These are phyloP conservation scores for Tricholoma hemisulphureum DNA, from an alignment of 768 basidiomycete genomes.

Conservation along the genomic window DNA sequence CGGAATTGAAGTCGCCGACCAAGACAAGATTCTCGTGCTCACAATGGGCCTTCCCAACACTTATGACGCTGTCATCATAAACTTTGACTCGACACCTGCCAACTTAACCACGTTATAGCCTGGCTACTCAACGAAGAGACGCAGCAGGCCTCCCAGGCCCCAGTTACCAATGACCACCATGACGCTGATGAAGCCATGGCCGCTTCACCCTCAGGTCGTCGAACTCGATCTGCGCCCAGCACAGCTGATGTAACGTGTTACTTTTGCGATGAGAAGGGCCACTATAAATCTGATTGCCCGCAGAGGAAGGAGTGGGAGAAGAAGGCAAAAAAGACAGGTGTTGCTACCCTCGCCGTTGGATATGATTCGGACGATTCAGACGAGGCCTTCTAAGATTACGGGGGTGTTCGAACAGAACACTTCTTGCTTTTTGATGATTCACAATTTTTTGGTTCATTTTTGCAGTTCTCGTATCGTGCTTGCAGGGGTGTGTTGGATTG, in stretches of 20 bases:
- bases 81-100: slow-evolving; percentile 27
- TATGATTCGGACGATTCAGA: neutral
- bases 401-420: neutral
- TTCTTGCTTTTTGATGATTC: too few species aligned
- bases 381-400: neutral
- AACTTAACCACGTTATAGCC: slow-evolving; percentile 24
- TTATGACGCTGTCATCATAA: slow-evolving; percentile 29
- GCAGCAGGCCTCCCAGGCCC: slow-evolving; percentile 7
- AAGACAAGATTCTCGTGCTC: slow-evolving; percentile 26
- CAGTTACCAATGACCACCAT: neutral
- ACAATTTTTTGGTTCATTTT: neutral
- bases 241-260: slow-evolving; percentile 23
- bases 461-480: neutral
- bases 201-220: neutral
- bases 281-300: slow-evolving; percentile 19
- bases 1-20: slow-evolving; percentile 18
- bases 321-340: slow-evolving; percentile 1
- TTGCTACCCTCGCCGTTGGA: neutral
- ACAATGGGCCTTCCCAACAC: slow-evolving; percentile 25
- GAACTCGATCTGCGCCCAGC: neutral
- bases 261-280: slow-evolving; percentile 25
- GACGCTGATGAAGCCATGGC: neutral
- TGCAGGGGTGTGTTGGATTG: slow-evolving; percentile 1
- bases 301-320: slow-evolving; percentile 11
- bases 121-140: slow-evolving; percentile 33